Evolutionary conservation across 1,284 basidiomycete genomes (phyloP).

Genomic region (Cutaneotrichosporon cavernicola): DNA sequence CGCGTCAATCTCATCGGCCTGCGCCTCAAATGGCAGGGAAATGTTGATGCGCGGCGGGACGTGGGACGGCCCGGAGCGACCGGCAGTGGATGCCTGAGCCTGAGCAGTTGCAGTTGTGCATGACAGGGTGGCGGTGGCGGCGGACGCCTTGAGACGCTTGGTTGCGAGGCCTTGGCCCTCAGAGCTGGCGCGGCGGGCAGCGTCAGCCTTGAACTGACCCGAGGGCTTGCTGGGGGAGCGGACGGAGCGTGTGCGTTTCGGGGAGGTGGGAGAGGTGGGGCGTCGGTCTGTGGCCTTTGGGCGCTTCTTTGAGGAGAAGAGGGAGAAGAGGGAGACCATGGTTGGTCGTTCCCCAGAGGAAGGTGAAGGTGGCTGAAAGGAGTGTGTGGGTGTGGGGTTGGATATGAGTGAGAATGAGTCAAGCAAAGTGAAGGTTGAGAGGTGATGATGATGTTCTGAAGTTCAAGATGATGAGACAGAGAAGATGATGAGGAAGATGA

Average conservation of each 20-base stretch:
- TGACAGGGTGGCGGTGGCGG: not conserved
- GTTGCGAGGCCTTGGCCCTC: constrained; percentile 14
- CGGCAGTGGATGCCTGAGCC: not conserved
- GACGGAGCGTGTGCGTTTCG: constrained; percentile 13
- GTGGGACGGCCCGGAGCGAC: not conserved
- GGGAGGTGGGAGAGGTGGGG: constrained; percentile 13
- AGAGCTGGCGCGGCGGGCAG: constrained; percentile 23
- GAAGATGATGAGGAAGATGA: not conserved
- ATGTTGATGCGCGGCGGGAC: constrained; percentile 22
- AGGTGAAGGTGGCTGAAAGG: not conserved
- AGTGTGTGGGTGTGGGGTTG: not conserved
- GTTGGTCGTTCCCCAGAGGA: not conserved
- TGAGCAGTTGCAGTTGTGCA: not conserved
- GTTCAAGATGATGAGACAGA: not conserved
- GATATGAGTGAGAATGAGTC: not conserved
- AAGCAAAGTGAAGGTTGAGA: not conserved
- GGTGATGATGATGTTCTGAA: not conserved
- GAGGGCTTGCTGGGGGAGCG: constrained; percentile 6
- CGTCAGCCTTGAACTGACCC: constrained; percentile 8
- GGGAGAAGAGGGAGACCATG: constrained; percentile 43
- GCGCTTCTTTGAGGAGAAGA: constrained; percentile 41
- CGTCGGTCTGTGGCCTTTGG: constrained; percentile 15
- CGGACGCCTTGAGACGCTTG: constrained; percentile 2
- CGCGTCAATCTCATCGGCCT: constrained; percentile 4
- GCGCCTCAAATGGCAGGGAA: constrained; percentile 23